A percentile compares a stretch with the other conserved stretches of the same genome.
Conservation (phyloP, 768 basidiomycete genomes). For the Cyathus striatus region DNA sequence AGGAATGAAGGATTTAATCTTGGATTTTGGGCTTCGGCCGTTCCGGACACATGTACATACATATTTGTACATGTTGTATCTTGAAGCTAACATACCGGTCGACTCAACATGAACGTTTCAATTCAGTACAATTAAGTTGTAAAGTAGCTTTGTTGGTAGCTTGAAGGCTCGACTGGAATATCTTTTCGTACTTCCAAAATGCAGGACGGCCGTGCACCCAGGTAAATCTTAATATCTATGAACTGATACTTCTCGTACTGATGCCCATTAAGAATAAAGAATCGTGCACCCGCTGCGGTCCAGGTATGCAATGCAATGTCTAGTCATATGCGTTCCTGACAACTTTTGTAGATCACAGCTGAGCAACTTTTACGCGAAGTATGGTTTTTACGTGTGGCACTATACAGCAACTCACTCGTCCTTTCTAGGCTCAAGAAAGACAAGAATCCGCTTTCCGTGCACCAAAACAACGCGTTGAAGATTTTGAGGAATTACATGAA, state of each 20-base stretch:
- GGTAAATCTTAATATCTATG: conserved; percentile 30
- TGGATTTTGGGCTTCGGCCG: no score
- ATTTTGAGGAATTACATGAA: conserved; percentile 89
- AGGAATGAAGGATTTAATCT: no score
- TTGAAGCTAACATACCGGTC: no score
- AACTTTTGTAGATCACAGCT: conserved; percentile 75
- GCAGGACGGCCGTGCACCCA: conserved; percentile 80
- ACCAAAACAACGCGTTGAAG: conserved; percentile 93
- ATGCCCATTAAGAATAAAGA: conserved; percentile 84
- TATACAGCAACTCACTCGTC: background rate
- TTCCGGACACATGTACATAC: no score
- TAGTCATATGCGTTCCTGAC: background rate
- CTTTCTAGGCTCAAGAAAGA: conserved; percentile 86
- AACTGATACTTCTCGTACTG: conserved; percentile 3
- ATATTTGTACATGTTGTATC: no score
- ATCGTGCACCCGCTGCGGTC: conserved; percentile 90
- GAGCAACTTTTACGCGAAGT: conserved; percentile 97
- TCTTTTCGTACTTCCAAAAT: conserved; percentile 25
- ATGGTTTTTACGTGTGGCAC: conserved; percentile 6
- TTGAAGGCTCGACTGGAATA: no score
- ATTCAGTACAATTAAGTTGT: no score
- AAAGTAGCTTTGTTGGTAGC: no score
- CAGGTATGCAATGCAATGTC: conserved; percentile 49
- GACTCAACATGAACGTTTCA: no score
- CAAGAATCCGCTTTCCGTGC: conserved; percentile 91